These are phyloP conservation scores for Salix exigua DNA, from an alignment of 345 rosid species.

Conservation along the genomic window DNA sequence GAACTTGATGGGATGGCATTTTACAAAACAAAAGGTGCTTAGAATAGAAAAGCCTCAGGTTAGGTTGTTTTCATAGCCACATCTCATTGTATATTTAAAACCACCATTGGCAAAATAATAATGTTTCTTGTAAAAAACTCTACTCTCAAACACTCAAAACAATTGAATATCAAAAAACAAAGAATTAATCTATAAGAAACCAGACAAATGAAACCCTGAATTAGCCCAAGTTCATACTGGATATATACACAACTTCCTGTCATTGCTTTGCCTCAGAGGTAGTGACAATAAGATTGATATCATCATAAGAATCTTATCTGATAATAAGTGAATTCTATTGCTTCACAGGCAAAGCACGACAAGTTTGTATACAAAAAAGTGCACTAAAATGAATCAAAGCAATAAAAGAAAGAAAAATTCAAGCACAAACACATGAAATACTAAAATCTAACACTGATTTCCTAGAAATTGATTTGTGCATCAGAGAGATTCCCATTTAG, in stretches of 20 bases:
- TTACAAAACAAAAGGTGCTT: background rate
- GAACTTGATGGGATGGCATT: background rate
- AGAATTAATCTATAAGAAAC: background rate
- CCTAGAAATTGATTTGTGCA: conserved; percentile 12
- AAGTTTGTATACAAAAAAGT: too few relatives aligned
- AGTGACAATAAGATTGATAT: conserved; percentile 32
- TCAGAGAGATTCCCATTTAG: conserved; percentile 56
- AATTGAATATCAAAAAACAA: background rate
- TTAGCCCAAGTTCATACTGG: background rate
- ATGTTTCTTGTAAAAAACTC: too few relatives aligned
- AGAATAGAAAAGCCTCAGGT: background rate
- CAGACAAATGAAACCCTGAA: background rate
- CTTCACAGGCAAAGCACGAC: conserved; percentile 18
- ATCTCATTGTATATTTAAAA: too few relatives aligned
- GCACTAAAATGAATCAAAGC: background rate
- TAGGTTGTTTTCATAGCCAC: too few relatives aligned
- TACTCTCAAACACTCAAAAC: background rate
- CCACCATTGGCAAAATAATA: too few relatives aligned
- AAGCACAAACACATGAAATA: background rate
- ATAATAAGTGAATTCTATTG: conserved; percentile 18
- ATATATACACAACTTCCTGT: background rate
- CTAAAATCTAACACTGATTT: background rate
- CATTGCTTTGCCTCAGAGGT: conserved; percentile 30
- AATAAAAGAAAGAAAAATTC: background rate
- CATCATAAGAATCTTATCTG: conserved; percentile 24